Percentiles rank a stretch among this genome's conserved stretches.
phyloP scores from a whole-genome alignment of 2,329 filamentous ascomycete species.

The Aurifilum marmelostoma region DNA sequence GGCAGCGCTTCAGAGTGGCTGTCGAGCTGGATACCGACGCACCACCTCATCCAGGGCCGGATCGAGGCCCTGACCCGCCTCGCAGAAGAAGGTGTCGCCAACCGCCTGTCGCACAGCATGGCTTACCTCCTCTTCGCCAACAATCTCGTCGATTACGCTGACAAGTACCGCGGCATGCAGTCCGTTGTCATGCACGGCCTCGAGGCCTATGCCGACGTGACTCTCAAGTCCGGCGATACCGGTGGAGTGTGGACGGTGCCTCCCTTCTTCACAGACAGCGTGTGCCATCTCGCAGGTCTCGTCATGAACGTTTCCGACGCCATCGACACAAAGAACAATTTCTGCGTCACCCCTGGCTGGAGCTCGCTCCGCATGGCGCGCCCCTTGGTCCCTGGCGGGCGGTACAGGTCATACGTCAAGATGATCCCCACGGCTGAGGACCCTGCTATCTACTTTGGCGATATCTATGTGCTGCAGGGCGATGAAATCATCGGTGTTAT shows the following conservation, averaged over 20 bases:
- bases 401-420: conserved; percentile 43
- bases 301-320: conserved; percentile 44
- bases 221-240: conserved; percentile 31
- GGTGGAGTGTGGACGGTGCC: conserved; percentile 44
- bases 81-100: conserved; percentile 58
- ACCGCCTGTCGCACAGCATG: conserved; percentile 58
- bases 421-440: conserved; percentile 41
- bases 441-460: conserved; percentile 34
- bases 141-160: conserved; percentile 34
- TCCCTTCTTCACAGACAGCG: conserved; percentile 45
- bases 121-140: conserved; percentile 36
- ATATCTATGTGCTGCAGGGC: conserved; percentile 10
- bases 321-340: conserved; percentile 38
- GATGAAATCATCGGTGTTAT: conserved; percentile 2
- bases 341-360: conserved; percentile 46
- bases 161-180: conserved; percentile 35
- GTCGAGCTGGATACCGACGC: conserved; percentile 56
- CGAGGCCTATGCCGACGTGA: conserved; percentile 36
- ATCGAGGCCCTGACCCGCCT: conserved; percentile 51
- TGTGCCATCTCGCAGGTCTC: conserved; percentile 45
- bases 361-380: conserved; percentile 38
- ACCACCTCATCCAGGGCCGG: conserved; percentile 59
- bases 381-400: conserved; percentile 36
- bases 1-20: conserved; percentile 57
- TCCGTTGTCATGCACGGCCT: conserved; percentile 36